A percentile compares a stretch with the other conserved stretches of the same genome.
These are phyloP conservation scores for Kockiozyma suomiensis DNA, from an alignment of 805 yeast genomes.

Conservation along the genomic window DNA sequence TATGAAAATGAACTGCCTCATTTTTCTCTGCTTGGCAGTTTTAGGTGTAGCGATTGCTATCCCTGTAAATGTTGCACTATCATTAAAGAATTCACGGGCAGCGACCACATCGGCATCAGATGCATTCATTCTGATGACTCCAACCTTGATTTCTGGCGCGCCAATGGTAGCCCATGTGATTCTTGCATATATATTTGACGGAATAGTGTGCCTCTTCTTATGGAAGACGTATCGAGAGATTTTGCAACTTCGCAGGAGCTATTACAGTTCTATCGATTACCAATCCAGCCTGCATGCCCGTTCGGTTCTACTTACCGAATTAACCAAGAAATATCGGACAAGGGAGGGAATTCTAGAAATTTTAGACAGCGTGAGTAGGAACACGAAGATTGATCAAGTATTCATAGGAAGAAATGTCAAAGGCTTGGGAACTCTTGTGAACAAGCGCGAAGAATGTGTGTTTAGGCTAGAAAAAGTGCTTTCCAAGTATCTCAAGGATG, in stretches of 20 bases:
- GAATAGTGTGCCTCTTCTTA: constrained; percentile 38
- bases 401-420: constrained; percentile 40
- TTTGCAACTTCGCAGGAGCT: constrained; percentile 36
- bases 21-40: constrained; percentile 41
- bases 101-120: constrained; percentile 37
- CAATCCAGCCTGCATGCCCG: constrained; percentile 38
- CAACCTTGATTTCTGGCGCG: constrained; percentile 40
- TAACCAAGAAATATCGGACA: constrained; percentile 38
- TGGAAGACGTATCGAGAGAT: constrained; percentile 39
- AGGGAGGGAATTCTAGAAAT: constrained; percentile 35
- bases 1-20: constrained; percentile 40
- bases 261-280: constrained; percentile 35
- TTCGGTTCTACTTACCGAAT: constrained; percentile 41
- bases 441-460: constrained; percentile 36
- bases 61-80: constrained; percentile 44
- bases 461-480: constrained; percentile 38
- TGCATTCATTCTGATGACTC: constrained; percentile 45
- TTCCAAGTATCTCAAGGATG: constrained; percentile 39
- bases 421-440: constrained; percentile 37
- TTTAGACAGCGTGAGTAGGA: not conserved
- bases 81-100: constrained; percentile 31
- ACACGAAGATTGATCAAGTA: constrained; percentile 33
- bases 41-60: constrained; percentile 42
- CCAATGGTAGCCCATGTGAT: constrained; percentile 44
- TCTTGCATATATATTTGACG: constrained; percentile 41